phyloP scores from a whole-genome alignment of 345 rosid genomes.

The Heritiera littoralis region DNA sequence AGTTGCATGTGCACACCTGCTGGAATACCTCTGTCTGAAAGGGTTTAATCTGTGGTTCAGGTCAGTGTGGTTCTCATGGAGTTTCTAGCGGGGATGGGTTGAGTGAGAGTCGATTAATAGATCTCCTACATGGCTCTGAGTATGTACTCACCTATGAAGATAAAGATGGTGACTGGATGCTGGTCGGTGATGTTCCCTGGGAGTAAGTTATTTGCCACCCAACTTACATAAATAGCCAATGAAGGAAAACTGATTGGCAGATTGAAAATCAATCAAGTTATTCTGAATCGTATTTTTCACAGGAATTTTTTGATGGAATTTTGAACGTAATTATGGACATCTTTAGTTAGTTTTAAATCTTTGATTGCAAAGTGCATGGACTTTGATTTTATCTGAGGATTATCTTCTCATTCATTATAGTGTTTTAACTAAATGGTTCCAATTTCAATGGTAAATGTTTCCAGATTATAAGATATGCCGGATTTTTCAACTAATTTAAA shows the following conservation, averaged over 20 bases:
- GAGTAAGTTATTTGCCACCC: slow-evolving; percentile 48
- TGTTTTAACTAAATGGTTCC: neutral
- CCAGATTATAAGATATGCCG: neutral
- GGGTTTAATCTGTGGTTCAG: slow-evolving; percentile 31
- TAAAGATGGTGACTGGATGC: slow-evolving; percentile 88
- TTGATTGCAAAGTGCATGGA: neutral
- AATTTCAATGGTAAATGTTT: neutral
- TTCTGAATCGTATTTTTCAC: neutral
- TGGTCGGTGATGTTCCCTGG: slow-evolving; percentile 92
- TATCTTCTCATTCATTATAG: neutral
- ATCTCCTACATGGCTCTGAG: slow-evolving; percentile 72
- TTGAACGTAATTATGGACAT: neutral
- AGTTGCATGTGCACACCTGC: neutral
- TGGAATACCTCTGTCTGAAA: neutral
- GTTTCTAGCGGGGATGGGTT: slow-evolving; percentile 49
- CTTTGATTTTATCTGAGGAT: neutral
- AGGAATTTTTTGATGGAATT: neutral
- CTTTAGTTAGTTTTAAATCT: neutral
- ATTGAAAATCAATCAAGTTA: neutral
- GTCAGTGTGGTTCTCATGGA: slow-evolving; percentile 62
- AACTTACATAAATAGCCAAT: neutral
- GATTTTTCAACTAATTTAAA: slow-evolving; percentile 4
- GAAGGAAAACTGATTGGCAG: neutral
- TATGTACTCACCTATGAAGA: slow-evolving; percentile 82
- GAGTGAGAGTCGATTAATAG: slow-evolving; percentile 51